Percentiles rank a stretch among this genome's conserved stretches.
phyloP scores from a whole-genome alignment of 345 rosid genomes.

The Nephelium lappaceum region DNA sequence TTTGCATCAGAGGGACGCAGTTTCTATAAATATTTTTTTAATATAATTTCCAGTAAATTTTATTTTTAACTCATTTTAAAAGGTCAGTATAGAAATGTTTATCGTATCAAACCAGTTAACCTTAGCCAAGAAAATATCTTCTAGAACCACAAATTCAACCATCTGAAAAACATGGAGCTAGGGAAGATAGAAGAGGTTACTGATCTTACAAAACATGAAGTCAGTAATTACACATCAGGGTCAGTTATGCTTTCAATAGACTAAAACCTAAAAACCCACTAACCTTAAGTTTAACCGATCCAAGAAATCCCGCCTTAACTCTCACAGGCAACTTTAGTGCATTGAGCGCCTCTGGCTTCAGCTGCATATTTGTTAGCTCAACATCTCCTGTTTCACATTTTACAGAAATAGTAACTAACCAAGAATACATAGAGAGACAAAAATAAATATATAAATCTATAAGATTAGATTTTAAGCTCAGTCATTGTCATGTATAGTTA shows the following conservation, averaged over 20 bases:
- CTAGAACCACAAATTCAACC: background rate
- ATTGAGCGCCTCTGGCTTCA: constrained; percentile 98
- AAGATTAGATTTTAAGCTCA: background rate
- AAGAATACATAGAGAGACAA: background rate
- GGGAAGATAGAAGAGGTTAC: background rate
- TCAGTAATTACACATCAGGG: background rate
- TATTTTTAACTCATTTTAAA: background rate
- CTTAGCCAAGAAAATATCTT: background rate
- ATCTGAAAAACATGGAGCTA: background rate
- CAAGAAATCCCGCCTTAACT: constrained; percentile 99
- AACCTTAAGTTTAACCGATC: constrained; percentile 97
- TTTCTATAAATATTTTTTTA: too few relatives aligned
- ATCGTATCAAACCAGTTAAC: background rate
- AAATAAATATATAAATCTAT: background rate
- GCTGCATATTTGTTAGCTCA: constrained; percentile 93
- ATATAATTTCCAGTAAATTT: background rate
- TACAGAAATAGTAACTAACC: constrained; percentile 1
- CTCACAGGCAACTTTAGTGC: constrained; percentile 94
- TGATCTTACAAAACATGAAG: background rate
- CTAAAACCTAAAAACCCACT: constrained; percentile 20
- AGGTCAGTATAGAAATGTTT: background rate
- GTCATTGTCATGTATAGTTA: background rate
- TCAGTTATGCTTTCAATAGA: background rate
- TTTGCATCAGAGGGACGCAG: background rate
- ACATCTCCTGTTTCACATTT: constrained; percentile 70